Evolutionary conservation across 495 filamentous ascomycete genomes (phyloP).

Genomic region (Umbilicaria muhlenbergii): DNA sequence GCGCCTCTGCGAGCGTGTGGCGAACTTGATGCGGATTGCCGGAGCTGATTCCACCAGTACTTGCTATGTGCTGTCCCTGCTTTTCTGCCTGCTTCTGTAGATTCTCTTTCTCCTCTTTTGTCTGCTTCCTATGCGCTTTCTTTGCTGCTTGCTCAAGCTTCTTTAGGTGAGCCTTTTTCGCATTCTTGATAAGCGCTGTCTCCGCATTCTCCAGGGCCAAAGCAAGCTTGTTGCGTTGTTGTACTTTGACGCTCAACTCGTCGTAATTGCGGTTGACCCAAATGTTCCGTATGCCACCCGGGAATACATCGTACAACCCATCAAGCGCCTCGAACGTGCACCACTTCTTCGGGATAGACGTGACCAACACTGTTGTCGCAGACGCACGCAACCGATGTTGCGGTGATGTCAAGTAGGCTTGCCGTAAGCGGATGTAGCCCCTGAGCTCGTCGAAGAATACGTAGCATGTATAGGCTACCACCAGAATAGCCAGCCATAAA

Average conservation of each 20-base stretch:
- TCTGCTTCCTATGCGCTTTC: slow-evolving; percentile 35
- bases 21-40: slow-evolving; percentile 70
- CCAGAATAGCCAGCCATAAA: slow-evolving; percentile 61
- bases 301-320: slow-evolving; percentile 89
- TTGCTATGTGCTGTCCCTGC: slow-evolving; percentile 43
- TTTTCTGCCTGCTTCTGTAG: slow-evolving; percentile 28
- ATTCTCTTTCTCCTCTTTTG: slow-evolving; percentile 33
- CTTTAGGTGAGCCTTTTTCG: slow-evolving; percentile 62
- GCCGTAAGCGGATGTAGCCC: slow-evolving; percentile 86
- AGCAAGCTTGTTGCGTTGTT: slow-evolving; percentile 56
- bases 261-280: slow-evolving; percentile 94
- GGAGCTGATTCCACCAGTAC: slow-evolving; percentile 59
- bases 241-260: slow-evolving; percentile 73
- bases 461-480: slow-evolving; percentile 70
- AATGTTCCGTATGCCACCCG: slow-evolving; percentile 87
- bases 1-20: slow-evolving; percentile 52
- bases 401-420: slow-evolving; percentile 88
- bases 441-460: slow-evolving; percentile 78
- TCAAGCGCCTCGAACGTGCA: slow-evolving; percentile 63
- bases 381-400: slow-evolving; percentile 91
- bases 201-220: slow-evolving; percentile 63
- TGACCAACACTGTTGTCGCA: slow-evolving; percentile 88
- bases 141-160: slow-evolving; percentile 48
- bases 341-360: slow-evolving; percentile 80
- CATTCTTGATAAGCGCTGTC: slow-evolving; percentile 63